Base-by-base conservation (phyloP, 192 early-diverging fungal genomes). In the Obelidium mucronatum region DNA sequence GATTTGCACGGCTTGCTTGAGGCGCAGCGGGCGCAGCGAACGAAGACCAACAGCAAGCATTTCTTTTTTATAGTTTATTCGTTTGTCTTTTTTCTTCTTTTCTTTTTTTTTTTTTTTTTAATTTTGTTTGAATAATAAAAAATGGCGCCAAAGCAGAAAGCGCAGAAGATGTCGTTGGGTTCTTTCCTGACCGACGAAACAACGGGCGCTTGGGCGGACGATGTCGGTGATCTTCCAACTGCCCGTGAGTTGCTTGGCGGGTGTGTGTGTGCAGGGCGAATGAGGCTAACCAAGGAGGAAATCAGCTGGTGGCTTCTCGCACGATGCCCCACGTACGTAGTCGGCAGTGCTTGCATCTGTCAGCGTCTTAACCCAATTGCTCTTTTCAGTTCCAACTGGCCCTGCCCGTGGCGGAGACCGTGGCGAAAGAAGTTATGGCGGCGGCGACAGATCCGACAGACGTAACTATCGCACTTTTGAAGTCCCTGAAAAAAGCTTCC, bases 201-300 rank as follows among this genome's bases (percentile, higher is more conserved):
- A 11, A 33, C 33, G 11, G 59, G 78, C 56, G 91, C 92, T 40
- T 97, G 96, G 95, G 96, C 97, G 73, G 97, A 98, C 88, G 95
- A 98, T 79, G 90, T 95, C 73, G 81, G 88, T 26, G 92, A 90
- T 81, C 89, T 96, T 74, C 97, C 96, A 40, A 90, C 92, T 78
- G 96, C 93, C 69, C 94, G 91, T 93, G 84, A 76, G 89, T 84
- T 19, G n/a, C n/a, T n/a, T n/a, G n/a, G n/a, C n/a, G n/a, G n/a
- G n/a, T n/a, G n/a, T n/a, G n/a, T n/a, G n/a, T n/a, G n/a, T n/a
- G n/a, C n/a, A n/a, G n/a, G n/a, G n/a, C n/a, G n/a, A n/a, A n/a
- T n/a, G n/a, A n/a, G n/a, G n/a, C n/a, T n/a, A n/a, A n/a, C n/a
- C n/a, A n/a, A n/a, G n/a, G n/a, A n/a, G n/a, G n/a, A n/a, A n/a